phyloP scores from a whole-genome alignment of 208 protist species.

The Vickermania spadyakhi region DNA sequence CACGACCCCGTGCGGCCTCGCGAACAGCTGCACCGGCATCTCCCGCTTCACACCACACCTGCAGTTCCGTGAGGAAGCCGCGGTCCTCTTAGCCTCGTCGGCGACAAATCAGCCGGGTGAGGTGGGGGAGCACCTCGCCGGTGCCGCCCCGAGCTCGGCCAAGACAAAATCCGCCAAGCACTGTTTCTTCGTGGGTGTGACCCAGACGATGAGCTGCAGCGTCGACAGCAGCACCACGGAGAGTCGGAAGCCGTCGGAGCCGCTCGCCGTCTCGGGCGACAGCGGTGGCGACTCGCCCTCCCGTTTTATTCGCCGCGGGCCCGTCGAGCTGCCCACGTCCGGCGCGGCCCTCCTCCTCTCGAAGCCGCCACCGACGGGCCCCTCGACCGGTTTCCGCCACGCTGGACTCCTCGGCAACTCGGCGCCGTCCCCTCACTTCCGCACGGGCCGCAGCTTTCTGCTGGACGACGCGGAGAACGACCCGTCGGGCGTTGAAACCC shows the following conservation, averaged over 20 bases:
- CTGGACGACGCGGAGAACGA: neutral
- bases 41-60: neutral
- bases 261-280: neutral
- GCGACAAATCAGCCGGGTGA: neutral
- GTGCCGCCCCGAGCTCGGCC: neutral
- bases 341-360: neutral
- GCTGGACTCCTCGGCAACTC: neutral
- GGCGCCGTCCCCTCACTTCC: neutral
- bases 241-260: too few species aligned
- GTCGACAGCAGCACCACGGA: neutral
- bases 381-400: neutral
- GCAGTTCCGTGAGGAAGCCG: neutral
- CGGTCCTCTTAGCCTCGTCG: neutral
- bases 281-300: neutral
- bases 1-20: neutral
- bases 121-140: neutral
- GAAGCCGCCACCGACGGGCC: neutral
- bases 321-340: neutral
- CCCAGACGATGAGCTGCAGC: neutral
- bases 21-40: neutral
- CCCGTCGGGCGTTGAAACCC: neutral
- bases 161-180: neutral
- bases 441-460: neutral
- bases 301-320: neutral
- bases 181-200: neutral